These are phyloP conservation scores for Lasiosphaeriaceae sp. DNA, from an alignment of 495 filamentous ascomycete genomes.

Conservation along the genomic window DNA sequence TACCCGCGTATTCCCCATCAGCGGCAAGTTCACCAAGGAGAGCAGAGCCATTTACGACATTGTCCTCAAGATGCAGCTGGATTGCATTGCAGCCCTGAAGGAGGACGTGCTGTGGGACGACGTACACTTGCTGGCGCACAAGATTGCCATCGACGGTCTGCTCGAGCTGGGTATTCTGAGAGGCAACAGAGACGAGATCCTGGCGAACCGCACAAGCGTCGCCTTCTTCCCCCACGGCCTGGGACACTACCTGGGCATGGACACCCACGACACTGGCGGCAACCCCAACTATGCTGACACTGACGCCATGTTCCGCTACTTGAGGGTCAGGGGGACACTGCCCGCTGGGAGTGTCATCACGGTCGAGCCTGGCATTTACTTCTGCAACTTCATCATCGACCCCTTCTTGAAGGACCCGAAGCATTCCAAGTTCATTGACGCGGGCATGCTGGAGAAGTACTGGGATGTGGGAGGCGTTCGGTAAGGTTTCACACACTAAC, in stretches of 20 bases:
- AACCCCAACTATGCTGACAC: constrained; percentile 79
- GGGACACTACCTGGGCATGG: constrained; percentile 90
- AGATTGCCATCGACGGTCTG: constrained; percentile 76
- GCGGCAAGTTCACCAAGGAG: constrained; percentile 69
- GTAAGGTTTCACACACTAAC: constrained; percentile 17
- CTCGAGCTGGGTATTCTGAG: constrained; percentile 71
- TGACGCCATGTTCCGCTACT: constrained; percentile 80
- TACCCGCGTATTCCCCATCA: constrained; percentile 83
- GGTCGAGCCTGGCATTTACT: constrained; percentile 92
- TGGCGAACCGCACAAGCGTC: constrained; percentile 68
- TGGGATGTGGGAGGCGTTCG: constrained; percentile 88
- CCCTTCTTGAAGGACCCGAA: constrained; percentile 70
- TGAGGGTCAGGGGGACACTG: constrained; percentile 73
- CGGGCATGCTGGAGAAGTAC: constrained; percentile 69
- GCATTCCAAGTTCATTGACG: constrained; percentile 69
- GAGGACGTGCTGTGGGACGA: constrained; percentile 81
- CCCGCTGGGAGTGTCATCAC: constrained; percentile 79
- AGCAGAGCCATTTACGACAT: constrained; percentile 78
- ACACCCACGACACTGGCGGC: constrained; percentile 89
- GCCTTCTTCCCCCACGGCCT: constrained; percentile 93
- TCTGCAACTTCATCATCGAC: constrained; percentile 88
- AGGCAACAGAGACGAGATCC: constrained; percentile 64
- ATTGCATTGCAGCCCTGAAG: constrained; percentile 69
- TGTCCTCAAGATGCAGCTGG: constrained; percentile 78
- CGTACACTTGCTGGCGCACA: constrained; percentile 74